Evolutionary conservation across 2,329 filamentous ascomycete species (phyloP), one percentile per base, ranked within the genome.

Genomic region (Ophiosphaerella korrae): DNA sequence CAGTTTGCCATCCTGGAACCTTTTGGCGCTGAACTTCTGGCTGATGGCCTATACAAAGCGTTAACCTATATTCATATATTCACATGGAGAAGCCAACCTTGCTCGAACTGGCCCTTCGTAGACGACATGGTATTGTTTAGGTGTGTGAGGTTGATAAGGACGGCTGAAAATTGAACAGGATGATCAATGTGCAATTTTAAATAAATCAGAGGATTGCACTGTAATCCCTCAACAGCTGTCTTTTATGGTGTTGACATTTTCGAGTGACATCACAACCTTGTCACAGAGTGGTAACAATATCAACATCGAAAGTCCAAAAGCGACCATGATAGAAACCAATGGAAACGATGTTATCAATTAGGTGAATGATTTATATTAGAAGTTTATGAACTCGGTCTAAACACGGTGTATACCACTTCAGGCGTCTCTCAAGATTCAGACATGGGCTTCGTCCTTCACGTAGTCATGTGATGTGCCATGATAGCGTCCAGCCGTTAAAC

Each of bases 1-100:
- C 73, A 24, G 77, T 71, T 56, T 87, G 77, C 13, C 78, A 75
- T 7, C 84, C 84, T 0, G 83, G 82, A 21, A 75, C 74, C 35
- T 76, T 62, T 60, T 85, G 79, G 56, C 84, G 66, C 48, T 73
- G 69, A 38, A 85, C 75, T n/a, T 61, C 53, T 43, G 83, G 73
- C 53, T 78, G 66, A 60, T 83, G 76, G 34, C 80, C 82, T 71
- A 33, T n/a, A n/a, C 16, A 7, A 18, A 1, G 32, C 11, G 43
- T 13, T 33, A 21, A 21, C 3, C 18, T 21, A 21, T 21, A 4
- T 21, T 3, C 18, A 21, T 21, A 21, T 21, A 21, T 21, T 21
- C 18, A 21, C 18, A 4, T 18, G 32, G 13, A 13, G 7, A 35
- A 12, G 44, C 56, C 35, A 57, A 71, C 70, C 71, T 40, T 70